A percentile compares a stretch with the other conserved stretches of the same genome.
These are phyloP conservation scores for Aspergillus eucalypticola DNA, from an alignment of 2,329 filamentous ascomycete species.

Conservation along the genomic window DNA sequence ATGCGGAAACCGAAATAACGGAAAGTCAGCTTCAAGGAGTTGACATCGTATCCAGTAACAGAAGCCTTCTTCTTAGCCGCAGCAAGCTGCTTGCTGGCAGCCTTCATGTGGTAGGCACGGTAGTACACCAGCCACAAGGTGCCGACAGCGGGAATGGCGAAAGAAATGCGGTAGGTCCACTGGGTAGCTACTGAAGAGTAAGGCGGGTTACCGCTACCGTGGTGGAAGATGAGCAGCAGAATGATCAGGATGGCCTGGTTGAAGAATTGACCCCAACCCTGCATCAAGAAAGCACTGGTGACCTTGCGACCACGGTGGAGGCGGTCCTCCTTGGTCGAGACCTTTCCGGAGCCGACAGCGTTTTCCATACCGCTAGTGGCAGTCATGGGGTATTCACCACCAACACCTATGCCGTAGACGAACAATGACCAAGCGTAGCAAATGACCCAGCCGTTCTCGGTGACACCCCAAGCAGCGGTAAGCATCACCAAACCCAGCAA, in stretches of 20 bases:
- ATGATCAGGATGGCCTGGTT: slow-evolving; percentile 91
- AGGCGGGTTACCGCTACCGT: slow-evolving; percentile 70
- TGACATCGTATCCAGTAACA: slow-evolving; percentile 89
- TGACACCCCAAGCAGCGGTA: slow-evolving; percentile 84
- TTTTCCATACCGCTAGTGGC: slow-evolving; percentile 94
- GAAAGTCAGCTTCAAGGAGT: slow-evolving; percentile 76
- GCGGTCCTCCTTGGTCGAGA: slow-evolving; percentile 89
- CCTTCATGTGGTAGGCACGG: slow-evolving; percentile 91
- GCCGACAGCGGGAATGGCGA: slow-evolving; percentile 85
- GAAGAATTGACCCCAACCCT: slow-evolving; percentile 94
- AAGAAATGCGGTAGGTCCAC: slow-evolving; percentile 89
- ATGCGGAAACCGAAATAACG: slow-evolving; percentile 83
- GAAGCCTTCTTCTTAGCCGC: slow-evolving; percentile 80
- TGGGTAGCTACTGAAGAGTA: slow-evolving; percentile 78
- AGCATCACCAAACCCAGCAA: slow-evolving; percentile 89
- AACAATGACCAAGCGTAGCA: slow-evolving; percentile 95
- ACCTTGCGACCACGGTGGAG: slow-evolving; percentile 95
- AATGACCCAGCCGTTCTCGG: slow-evolving; percentile 90
- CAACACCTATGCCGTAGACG: slow-evolving; percentile 72
- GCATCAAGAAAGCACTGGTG: slow-evolving; percentile 95
- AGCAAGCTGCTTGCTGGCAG: slow-evolving; percentile 78
- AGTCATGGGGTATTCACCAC: slow-evolving; percentile 92
- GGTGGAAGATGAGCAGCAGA: slow-evolving; percentile 84
- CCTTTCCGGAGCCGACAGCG: slow-evolving; percentile 77
- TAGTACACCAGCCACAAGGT: slow-evolving; percentile 96